These are phyloP conservation scores for Cladophialophora chaetospira DNA, from an alignment of 2,329 filamentous ascomycete species.

Conservation along the genomic window DNA sequence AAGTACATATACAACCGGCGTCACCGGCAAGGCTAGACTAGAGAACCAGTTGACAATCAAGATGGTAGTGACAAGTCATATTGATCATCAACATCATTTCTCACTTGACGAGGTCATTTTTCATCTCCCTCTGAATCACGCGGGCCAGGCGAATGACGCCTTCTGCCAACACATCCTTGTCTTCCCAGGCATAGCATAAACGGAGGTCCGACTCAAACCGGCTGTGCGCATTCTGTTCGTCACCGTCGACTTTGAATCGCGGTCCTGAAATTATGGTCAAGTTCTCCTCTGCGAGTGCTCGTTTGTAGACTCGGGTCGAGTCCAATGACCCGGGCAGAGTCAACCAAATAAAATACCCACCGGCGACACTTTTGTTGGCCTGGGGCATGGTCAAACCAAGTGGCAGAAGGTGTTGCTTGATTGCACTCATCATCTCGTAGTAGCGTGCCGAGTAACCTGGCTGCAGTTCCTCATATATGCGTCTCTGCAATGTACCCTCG, in stretches of 20 bases:
- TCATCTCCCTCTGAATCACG: slow-evolving; percentile 33
- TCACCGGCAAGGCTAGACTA: background rate
- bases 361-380: slow-evolving; percentile 56
- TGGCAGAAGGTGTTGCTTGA: slow-evolving; percentile 62
- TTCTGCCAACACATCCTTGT: slow-evolving; percentile 65
- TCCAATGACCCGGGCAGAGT: slow-evolving; percentile 59
- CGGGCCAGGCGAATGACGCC: slow-evolving; percentile 66
- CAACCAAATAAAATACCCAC: slow-evolving; percentile 87
- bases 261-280: slow-evolving; percentile 68
- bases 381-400: slow-evolving; percentile 59
- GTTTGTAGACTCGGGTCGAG: slow-evolving; percentile 58
- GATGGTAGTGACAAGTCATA: background rate
- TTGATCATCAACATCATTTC: slow-evolving; percentile 7
- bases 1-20: background rate
- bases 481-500: slow-evolving; percentile 53
- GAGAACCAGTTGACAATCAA: background rate
- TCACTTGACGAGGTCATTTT: slow-evolving; percentile 19
- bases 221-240: slow-evolving; percentile 51
- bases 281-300: slow-evolving; percentile 63
- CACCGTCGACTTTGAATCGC: slow-evolving; percentile 68
- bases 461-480: slow-evolving; percentile 56
- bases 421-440: slow-evolving; percentile 58
- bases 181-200: slow-evolving; percentile 73
- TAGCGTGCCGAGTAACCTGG: slow-evolving; percentile 60
- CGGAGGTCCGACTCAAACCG: slow-evolving; percentile 64